Evolutionary conservation across 1,139 yeast species (phyloP).

Genomic region (Lodderomyces metapsilosis): DNA sequence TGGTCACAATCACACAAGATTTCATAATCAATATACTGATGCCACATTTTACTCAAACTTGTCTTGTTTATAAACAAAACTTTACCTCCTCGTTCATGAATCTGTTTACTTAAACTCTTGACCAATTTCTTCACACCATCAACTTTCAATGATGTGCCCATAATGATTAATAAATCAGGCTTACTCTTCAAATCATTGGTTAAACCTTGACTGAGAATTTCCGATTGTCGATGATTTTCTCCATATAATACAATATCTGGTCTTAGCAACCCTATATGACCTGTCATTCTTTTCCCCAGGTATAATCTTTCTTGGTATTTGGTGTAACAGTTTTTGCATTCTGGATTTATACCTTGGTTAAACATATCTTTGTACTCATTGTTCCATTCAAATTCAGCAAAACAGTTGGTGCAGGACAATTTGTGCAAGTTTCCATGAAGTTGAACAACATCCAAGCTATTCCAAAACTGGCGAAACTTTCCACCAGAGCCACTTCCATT

Average conservation of each 20-base stretch:
- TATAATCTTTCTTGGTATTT: conserved; percentile 52
- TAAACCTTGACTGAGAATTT: conserved; percentile 59
- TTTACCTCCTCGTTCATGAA: conserved; percentile 60
- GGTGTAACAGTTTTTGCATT: conserved; percentile 59
- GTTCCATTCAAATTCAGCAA: conserved; percentile 60
- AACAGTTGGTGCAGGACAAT: conserved; percentile 72
- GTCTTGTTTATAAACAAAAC: conserved; percentile 65
- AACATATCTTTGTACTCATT: conserved; percentile 43
- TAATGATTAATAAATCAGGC: conserved; percentile 66
- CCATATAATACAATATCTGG: conserved; percentile 80
- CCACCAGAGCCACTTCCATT: no score
- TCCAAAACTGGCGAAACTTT: conserved; percentile 50
- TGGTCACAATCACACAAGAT: conserved; percentile 77
- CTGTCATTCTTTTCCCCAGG: conserved; percentile 60
- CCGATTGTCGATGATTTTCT: conserved; percentile 75
- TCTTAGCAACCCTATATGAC: conserved; percentile 61
- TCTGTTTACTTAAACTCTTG: conserved; percentile 52
- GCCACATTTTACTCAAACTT: conserved; percentile 53
- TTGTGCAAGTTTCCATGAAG: conserved; percentile 86
- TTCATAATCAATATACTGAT: conserved; percentile 64
- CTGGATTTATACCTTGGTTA: conserved; percentile 57
- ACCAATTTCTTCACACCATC: conserved; percentile 71
- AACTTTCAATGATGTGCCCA: conserved; percentile 77
- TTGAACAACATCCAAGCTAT: conserved; percentile 73
- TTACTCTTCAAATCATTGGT: conserved; percentile 51